phyloP scores from a whole-genome alignment of 257 asterid species.

The Ophiorrhiza pumila region DNA sequence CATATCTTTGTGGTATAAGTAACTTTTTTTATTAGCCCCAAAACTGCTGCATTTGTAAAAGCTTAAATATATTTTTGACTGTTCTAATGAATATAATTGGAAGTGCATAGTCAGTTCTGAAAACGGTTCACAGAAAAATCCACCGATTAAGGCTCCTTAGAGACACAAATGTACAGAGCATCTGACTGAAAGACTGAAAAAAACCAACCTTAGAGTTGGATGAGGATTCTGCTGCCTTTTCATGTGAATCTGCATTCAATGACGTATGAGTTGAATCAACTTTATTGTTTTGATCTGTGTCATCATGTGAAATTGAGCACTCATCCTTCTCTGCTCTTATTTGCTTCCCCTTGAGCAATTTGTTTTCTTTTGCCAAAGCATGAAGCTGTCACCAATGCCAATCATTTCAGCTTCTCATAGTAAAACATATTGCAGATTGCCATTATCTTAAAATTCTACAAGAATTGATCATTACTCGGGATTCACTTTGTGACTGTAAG shows the following conservation, averaged over 20 bases:
- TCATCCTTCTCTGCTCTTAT: conserved; percentile 28
- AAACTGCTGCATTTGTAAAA: not conserved
- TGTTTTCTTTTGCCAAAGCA: conserved; percentile 63
- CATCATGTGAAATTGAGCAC: conserved; percentile 19
- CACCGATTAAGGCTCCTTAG: not conserved
- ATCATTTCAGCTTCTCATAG: conserved; percentile 13
- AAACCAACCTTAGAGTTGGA: conserved; percentile 42
- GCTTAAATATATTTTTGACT: not conserved
- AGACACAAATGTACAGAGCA: not conserved
- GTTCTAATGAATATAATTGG: not conserved
- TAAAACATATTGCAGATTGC: not conserved
- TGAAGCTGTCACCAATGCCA: conserved; percentile 43
- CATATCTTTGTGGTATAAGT: not conserved
- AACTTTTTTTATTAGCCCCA: not conserved
- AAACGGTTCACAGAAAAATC: not conserved
- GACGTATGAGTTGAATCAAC: conserved; percentile 22
- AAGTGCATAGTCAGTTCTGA: not conserved
- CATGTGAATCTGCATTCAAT: conserved; percentile 27
- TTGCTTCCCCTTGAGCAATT: conserved; percentile 44
- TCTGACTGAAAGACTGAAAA: not conserved
- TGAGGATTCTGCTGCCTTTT: conserved; percentile 32
- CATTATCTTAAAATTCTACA: not conserved
- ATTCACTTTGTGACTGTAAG: not conserved
- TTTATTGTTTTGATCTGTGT: conserved; percentile 20
- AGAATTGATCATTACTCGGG: no score